phyloP scores from a whole-genome alignment of 768 basidiomycete species.

The Pleurotus citrinopileatus region DNA sequence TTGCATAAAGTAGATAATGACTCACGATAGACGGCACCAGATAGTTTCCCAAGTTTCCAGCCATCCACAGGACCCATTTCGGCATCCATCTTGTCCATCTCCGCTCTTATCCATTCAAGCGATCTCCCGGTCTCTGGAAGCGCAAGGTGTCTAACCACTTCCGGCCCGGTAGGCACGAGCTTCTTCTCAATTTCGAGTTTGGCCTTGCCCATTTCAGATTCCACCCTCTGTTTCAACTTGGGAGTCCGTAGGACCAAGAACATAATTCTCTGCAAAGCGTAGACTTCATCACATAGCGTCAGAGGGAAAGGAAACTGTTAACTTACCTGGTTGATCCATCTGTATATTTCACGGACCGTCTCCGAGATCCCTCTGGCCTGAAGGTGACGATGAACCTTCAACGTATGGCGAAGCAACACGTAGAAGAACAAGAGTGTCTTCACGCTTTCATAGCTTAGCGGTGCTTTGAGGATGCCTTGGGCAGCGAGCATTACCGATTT shows the following conservation, averaged over 20 bases:
- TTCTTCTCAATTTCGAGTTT: constrained; percentile 63
- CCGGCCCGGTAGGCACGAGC: constrained; percentile 61
- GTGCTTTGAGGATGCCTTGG: constrained; percentile 8
- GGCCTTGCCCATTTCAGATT: constrained; percentile 61
- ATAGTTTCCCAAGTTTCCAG: constrained; percentile 74
- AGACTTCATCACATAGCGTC: neutral
- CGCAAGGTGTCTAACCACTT: constrained; percentile 61
- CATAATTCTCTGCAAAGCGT: constrained; percentile 45
- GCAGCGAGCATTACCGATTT: constrained; percentile 3
- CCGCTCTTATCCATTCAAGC: constrained; percentile 68
- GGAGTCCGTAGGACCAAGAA: constrained; percentile 63
- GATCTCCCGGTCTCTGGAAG: constrained; percentile 66
- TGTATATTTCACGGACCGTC: constrained; percentile 50
- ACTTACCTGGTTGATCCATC: constrained; percentile 49
- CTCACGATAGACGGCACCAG: constrained; percentile 86
- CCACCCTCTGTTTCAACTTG: constrained; percentile 54
- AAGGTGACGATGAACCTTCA: constrained; percentile 60
- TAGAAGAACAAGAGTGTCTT: constrained; percentile 62
- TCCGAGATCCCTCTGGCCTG: constrained; percentile 56
- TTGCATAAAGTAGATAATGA: constrained; percentile 11
- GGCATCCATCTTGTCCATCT: constrained; percentile 80
- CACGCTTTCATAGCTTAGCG: constrained; percentile 36
- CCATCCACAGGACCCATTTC: constrained; percentile 43
- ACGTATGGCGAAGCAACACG: constrained; percentile 44
- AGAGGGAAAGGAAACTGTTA: neutral